phyloP scores from a whole-genome alignment of 2,329 filamentous ascomycete genomes.

The Claviceps maximensis region DNA sequence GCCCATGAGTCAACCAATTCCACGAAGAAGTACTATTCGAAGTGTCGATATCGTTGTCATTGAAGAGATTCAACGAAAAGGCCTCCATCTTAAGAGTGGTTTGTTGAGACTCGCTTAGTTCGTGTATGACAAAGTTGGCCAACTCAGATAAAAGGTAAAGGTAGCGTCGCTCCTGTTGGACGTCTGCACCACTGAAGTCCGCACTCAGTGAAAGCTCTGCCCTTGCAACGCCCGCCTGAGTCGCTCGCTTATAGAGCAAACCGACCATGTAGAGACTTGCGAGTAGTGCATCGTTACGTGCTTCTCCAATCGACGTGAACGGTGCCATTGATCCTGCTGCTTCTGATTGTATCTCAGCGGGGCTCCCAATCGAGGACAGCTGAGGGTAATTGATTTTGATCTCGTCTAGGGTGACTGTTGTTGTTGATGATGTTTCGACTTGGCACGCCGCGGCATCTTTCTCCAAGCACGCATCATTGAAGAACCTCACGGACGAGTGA shows the following conservation, averaged over 20 bases:
- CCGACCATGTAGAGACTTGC: slow-evolving; percentile 23
- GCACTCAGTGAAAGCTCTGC: slow-evolving; percentile 18
- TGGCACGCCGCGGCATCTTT: slow-evolving; percentile 11
- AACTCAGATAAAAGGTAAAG: slow-evolving; percentile 23
- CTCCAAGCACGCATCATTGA: slow-evolving; percentile 26
- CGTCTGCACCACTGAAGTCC: slow-evolving; percentile 17
- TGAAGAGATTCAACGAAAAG: slow-evolving; percentile 26
- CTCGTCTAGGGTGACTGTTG: too few species aligned
- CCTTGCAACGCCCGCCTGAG: slow-evolving; percentile 12
- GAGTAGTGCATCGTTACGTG: slow-evolving; percentile 25
- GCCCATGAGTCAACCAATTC: slow-evolving; percentile 19
- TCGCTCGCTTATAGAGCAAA: slow-evolving; percentile 29
- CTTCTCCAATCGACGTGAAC: slow-evolving; percentile 14
- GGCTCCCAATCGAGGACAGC: slow-evolving; percentile 11
- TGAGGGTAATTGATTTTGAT: slow-evolving; percentile 17
- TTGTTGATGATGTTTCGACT: slow-evolving; percentile 6
- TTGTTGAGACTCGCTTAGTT: slow-evolving; percentile 25
- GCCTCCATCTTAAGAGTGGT: slow-evolving; percentile 17
- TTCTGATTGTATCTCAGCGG: background rate
- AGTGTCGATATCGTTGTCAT: slow-evolving; percentile 12
- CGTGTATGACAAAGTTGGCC: slow-evolving; percentile 23
- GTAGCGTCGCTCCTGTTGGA: slow-evolving; percentile 20
- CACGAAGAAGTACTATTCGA: slow-evolving; percentile 10
- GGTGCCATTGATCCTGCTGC: slow-evolving; percentile 3
- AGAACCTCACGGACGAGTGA: slow-evolving; percentile 22